A percentile compares a stretch with the other conserved stretches of the same genome.
phyloP scores from a whole-genome alignment of 1,139 yeast genomes.

The Candida dubliniensis region DNA sequence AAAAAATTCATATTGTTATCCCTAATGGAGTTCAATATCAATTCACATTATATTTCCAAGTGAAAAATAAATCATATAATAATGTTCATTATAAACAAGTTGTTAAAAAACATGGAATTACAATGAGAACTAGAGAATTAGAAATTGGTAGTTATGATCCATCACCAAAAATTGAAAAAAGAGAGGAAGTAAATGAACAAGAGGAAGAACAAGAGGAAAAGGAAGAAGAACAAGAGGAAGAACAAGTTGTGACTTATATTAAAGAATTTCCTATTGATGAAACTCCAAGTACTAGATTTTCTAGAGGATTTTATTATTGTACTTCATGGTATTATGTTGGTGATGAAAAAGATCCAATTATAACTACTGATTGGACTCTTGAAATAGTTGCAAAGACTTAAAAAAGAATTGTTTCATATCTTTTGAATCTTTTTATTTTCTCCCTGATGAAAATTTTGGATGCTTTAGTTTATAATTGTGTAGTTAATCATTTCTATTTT shows the following conservation, averaged over 20 bases:
- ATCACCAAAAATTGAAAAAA: slow-evolving; percentile 20
- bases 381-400: slow-evolving; percentile 10
- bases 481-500: too few species aligned
- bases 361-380: slow-evolving; percentile 32
- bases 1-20: slow-evolving; percentile 30
- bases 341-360: slow-evolving; percentile 27
- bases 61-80: slow-evolving; percentile 30
- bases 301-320: slow-evolving; percentile 39
- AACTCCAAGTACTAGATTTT: slow-evolving; percentile 43
- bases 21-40: slow-evolving; percentile 42
- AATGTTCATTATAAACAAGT: slow-evolving; percentile 39
- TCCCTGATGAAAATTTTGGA: too few species aligned
- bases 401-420: too few species aligned
- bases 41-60: slow-evolving; percentile 37
- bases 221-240: too few species aligned
- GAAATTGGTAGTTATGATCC: slow-evolving; percentile 36
- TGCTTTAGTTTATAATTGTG: too few species aligned
- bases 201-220: too few species aligned
- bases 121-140: slow-evolving; percentile 33
- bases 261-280: slow-evolving; percentile 36
- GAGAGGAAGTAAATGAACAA: too few species aligned
- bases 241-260: slow-evolving; percentile 16
- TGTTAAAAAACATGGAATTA: slow-evolving; percentile 40
- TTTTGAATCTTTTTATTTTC: too few species aligned
- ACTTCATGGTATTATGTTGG: slow-evolving; percentile 35